Evolutionary conservation across 371 early-diverging fungal genomes (phyloP).

Genomic region (Syncephalis plumigaleata): DNA sequence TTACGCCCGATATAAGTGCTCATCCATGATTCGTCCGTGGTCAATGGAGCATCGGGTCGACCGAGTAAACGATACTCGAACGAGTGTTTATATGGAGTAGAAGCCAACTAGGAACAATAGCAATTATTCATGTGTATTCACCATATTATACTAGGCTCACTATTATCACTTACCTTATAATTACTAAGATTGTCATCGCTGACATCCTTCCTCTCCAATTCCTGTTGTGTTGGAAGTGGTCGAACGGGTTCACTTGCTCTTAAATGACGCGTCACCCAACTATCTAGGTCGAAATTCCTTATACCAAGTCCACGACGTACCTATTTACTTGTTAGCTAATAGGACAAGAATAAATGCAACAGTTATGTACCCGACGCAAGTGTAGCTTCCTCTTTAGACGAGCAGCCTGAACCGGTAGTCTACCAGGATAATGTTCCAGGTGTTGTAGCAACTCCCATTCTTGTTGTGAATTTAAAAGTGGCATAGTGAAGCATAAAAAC

Average conservation of each 20-base stretch:
- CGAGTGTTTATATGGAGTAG: conserved; percentile 41
- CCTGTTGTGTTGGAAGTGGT: too few relatives aligned
- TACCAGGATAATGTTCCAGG: conserved; percentile 24
- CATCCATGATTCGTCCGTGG: conserved; percentile 25
- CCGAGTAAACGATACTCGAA: conserved; percentile 29
- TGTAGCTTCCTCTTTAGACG: conserved; percentile 48
- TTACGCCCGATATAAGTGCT: conserved; percentile 47
- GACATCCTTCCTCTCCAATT: too few relatives aligned
- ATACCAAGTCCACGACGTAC: background rate
- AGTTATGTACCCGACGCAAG: conserved; percentile 23
- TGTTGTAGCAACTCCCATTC: conserved; percentile 39
- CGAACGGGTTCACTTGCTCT: too few relatives aligned
- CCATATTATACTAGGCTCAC: too few relatives aligned
- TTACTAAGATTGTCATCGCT: too few relatives aligned
- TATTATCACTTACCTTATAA: too few relatives aligned
- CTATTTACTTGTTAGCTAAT: background rate
- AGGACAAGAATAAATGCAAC: background rate
- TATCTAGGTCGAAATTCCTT: background rate
- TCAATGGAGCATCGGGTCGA: conserved; percentile 16
- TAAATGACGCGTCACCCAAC: too few relatives aligned
- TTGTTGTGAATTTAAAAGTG: conserved; percentile 12
- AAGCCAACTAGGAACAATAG: conserved; percentile 8
- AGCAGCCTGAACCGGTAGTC: conserved; percentile 24
- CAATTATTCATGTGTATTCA: too few relatives aligned
- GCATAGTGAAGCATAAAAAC: too few relatives aligned